Percentiles rank a stretch among this genome's conserved stretches.
Evolutionary conservation across 2,329 filamentous ascomycete genomes (phyloP).

Genomic region (Epicoccum nigrum): DNA sequence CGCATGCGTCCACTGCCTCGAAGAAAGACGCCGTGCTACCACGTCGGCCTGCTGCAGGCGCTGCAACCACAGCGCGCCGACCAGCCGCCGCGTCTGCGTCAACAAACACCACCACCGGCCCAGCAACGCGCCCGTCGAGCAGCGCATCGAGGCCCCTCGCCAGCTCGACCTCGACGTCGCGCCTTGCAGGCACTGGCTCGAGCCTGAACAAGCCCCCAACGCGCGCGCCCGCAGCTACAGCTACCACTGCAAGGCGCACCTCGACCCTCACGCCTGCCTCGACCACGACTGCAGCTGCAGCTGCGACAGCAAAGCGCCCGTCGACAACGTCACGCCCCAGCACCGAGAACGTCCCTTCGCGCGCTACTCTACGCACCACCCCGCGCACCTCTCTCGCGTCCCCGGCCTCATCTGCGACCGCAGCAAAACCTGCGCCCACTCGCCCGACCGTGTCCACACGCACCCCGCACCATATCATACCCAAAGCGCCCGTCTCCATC

Average conservation of each 20-base stretch:
- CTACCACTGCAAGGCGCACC: no score
- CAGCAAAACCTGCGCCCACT: conserved; percentile 27
- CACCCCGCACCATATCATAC: conserved; percentile 25
- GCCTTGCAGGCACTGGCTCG: conserved; percentile 33
- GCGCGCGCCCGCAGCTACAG: conserved; percentile 37
- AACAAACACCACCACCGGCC: conserved; percentile 2
- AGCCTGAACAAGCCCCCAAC: conserved; percentile 47
- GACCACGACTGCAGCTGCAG: conserved; percentile 1
- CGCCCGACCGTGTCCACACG: conserved; percentile 33
- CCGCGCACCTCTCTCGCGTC: conserved; percentile 40
- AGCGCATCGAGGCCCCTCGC: conserved; percentile 34
- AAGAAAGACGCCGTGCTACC: conserved; percentile 37
- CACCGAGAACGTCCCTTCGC: conserved; percentile 29
- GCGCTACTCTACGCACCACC: conserved; percentile 17
- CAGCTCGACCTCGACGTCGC: conserved; percentile 33
- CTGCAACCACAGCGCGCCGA: conserved; percentile 28
- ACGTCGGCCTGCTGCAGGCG: conserved; percentile 33
- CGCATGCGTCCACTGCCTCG: conserved; percentile 32
- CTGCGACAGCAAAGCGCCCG: conserved; percentile 37
- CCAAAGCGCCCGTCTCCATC: conserved; percentile 26
- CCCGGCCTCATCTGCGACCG: conserved; percentile 3
- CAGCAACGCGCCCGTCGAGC: conserved; percentile 30
- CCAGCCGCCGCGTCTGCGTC: conserved; percentile 27
- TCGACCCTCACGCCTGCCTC: conserved; percentile 20
- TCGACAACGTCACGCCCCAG: conserved; percentile 34